phyloP scores from a whole-genome alignment of 2,329 filamentous ascomycete genomes.

The Esteya vermicola region DNA sequence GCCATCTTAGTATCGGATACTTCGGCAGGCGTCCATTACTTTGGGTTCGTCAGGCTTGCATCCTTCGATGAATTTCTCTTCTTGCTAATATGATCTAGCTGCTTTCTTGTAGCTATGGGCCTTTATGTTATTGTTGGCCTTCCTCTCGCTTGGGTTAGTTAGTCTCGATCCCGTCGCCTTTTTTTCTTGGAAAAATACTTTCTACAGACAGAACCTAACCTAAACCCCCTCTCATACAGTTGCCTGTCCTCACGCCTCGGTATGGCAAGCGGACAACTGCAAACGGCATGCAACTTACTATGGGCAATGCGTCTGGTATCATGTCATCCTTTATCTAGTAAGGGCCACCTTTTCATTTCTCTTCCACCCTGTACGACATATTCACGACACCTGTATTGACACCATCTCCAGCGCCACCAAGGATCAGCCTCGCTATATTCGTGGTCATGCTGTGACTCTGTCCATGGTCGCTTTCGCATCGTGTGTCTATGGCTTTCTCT shows the following conservation, averaged over 20 bases:
- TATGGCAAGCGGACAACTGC: slow-evolving; percentile 53
- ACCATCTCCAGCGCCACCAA: slow-evolving; percentile 21
- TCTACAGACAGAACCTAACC: background rate
- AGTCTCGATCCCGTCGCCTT: background rate
- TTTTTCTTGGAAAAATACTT: background rate
- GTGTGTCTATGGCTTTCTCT: slow-evolving; percentile 38
- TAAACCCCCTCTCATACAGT: slow-evolving; percentile 22
- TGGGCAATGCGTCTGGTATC: slow-evolving; percentile 8
- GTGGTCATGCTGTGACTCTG: slow-evolving; percentile 47
- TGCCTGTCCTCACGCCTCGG: slow-evolving; percentile 54
- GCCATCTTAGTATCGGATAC: slow-evolving; percentile 49
- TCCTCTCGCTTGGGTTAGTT: slow-evolving; percentile 31
- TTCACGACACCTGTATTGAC: too few relatives aligned
- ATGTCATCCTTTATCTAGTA: slow-evolving; percentile 55
- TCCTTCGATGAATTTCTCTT: too few relatives aligned
- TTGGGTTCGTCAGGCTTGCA: slow-evolving; percentile 25
- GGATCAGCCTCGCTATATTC: slow-evolving; percentile 43
- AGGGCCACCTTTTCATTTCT: slow-evolving; percentile 4
- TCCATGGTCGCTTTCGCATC: slow-evolving; percentile 41
- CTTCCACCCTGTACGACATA: too few relatives aligned
- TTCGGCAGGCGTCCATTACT: slow-evolving; percentile 52
- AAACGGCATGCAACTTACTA: slow-evolving; percentile 9
- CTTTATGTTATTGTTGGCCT: slow-evolving; percentile 48
- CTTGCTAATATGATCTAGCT: slow-evolving; percentile 20
- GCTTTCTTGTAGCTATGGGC: slow-evolving; percentile 61